Conservation (phyloP, 192 early-diverging fungal species). For the Linnemannia elongata region DNA sequence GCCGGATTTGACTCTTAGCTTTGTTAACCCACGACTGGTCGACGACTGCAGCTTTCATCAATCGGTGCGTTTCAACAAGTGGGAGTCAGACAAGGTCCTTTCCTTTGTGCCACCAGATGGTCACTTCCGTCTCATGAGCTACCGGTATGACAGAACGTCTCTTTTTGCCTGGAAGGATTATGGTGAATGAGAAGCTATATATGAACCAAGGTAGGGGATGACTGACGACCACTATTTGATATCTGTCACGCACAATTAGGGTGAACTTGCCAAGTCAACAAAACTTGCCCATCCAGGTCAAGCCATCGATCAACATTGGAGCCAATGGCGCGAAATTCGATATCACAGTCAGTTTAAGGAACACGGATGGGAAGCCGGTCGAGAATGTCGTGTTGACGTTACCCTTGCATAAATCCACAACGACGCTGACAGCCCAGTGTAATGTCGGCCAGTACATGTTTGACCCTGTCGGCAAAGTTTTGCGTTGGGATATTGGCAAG, state of each 20-base stretch:
- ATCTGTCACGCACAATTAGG: constrained; percentile 42
- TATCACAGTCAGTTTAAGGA: constrained; percentile 73
- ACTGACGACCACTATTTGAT: background rate
- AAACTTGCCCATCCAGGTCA: constrained; percentile 71
- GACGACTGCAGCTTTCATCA: constrained; percentile 93
- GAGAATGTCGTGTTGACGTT: constrained; percentile 74
- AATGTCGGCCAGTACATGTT: constrained; percentile 77
- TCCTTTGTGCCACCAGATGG: constrained; percentile 97
- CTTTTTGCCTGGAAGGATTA: background rate
- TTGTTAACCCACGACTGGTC: constrained; percentile 77
- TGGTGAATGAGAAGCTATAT: background rate
- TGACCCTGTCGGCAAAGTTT: constrained; percentile 75
- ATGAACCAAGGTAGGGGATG: background rate
- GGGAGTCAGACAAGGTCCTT: constrained; percentile 81
- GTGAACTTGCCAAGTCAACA: constrained; percentile 70
- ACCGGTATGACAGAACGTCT: constrained; percentile 60
- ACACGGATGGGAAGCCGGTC: constrained; percentile 74
- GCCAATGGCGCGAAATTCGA: constrained; percentile 77
- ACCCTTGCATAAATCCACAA: constrained; percentile 69
- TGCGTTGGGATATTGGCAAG: constrained; percentile 78
- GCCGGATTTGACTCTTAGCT: constrained; percentile 87
- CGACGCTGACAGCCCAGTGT: constrained; percentile 71
- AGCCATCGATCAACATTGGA: constrained; percentile 70
- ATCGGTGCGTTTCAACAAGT: constrained; percentile 86
- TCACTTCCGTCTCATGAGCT: constrained; percentile 89